Evolutionary conservation across 2,329 filamentous ascomycete genomes (phyloP).

Genomic region (Simplicillium aogashimaense): DNA sequence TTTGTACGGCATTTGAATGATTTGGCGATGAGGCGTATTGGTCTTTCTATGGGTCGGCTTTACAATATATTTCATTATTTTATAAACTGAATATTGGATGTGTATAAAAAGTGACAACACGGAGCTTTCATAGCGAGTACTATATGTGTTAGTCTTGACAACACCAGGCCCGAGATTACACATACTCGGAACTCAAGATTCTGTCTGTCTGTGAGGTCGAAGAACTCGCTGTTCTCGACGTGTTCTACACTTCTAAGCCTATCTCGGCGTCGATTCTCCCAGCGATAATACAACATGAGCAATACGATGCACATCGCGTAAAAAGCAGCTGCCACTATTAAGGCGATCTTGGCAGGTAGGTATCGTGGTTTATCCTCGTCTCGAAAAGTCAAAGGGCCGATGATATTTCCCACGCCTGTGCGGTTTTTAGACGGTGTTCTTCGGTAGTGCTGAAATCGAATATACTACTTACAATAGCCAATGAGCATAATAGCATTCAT

Average conservation of each 20-base stretch:
- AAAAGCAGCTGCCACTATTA: not conserved
- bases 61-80: no score
- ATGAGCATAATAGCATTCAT: conserved; percentile 1
- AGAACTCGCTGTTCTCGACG: not conserved
- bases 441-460: not conserved
- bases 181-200: not conserved
- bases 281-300: not conserved
- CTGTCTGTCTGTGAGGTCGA: not conserved
- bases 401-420: not conserved
- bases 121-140: no score
- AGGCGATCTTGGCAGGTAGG: not conserved
- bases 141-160: no score
- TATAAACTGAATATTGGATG: no score
- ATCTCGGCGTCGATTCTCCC: not conserved
- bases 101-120: no score
- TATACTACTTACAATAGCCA: not conserved
- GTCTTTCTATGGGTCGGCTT: no score
- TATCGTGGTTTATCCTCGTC: not conserved
- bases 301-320: not conserved
- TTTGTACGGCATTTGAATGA: no score
- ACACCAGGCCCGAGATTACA: no score
- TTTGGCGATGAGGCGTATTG: no score
- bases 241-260: not conserved
- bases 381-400: not conserved
- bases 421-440: no score